Conservation (phyloP, 352 stramenopile species). For the Globisporangium yorkense region DNA sequence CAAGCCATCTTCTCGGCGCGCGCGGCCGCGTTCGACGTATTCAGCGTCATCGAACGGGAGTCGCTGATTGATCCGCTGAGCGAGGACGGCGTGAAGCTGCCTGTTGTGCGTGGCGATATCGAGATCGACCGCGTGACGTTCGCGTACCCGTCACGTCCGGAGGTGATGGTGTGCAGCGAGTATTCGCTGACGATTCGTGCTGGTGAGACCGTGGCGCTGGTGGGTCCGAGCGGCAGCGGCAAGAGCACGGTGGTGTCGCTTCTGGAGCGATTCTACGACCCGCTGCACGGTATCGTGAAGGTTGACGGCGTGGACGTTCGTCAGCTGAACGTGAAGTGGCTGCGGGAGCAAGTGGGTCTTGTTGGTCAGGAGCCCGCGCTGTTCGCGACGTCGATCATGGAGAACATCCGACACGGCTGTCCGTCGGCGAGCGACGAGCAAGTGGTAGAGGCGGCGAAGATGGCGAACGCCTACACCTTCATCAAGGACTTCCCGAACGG, state of each 20-base stretch:
- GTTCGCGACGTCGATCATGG: slow-evolving; percentile 37
- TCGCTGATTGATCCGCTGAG: slow-evolving; percentile 53
- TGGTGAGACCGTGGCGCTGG: slow-evolving; percentile 42
- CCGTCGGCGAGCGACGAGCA: slow-evolving; percentile 35
- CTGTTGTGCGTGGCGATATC: slow-evolving; percentile 29
- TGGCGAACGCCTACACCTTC: slow-evolving; percentile 89
- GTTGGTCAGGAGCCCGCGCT: slow-evolving; percentile 79
- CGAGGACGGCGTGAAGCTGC: slow-evolving; percentile 19
- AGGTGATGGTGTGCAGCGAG: slow-evolving; percentile 48
- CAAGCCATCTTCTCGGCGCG: slow-evolving; percentile 53
- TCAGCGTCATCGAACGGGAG: slow-evolving; percentile 51
- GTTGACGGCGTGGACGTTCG: slow-evolving; percentile 44
- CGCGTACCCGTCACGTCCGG: slow-evolving; percentile 47
- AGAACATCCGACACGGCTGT: slow-evolving; percentile 75
- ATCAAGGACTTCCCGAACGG: slow-evolving; percentile 85
- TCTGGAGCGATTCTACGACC: slow-evolving; percentile 8
- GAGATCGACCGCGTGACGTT: slow-evolving; percentile 86
- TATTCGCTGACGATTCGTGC: slow-evolving; percentile 53
- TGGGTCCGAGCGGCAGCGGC: background rate
- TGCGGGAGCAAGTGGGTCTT: slow-evolving; percentile 79
- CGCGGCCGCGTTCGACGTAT: slow-evolving; percentile 54
- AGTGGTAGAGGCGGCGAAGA: slow-evolving; percentile 37
- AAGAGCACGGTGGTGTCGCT: background rate
- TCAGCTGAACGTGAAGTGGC: slow-evolving; percentile 72
- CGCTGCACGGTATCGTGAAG: slow-evolving; percentile 33